A percentile compares a stretch with the other conserved stretches of the same genome.
Evolutionary conservation across 345 rosid species (phyloP).

Genomic region (rapeseed (Brassica napus)): DNA sequence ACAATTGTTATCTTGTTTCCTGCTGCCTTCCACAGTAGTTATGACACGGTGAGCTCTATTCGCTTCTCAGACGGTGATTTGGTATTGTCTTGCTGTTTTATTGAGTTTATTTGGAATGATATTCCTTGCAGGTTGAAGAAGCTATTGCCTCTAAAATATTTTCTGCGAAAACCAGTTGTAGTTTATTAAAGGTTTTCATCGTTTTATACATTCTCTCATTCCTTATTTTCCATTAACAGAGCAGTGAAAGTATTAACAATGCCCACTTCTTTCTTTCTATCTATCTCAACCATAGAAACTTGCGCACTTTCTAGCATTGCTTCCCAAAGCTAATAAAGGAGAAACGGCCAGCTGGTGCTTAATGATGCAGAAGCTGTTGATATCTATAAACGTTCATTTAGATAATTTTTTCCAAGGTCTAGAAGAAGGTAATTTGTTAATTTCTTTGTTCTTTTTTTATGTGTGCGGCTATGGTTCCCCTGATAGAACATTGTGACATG

Average conservation of each 20-base stretch:
- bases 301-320: constrained; percentile 72
- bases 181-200: constrained; percentile 59
- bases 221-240: constrained; percentile 5
- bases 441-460: constrained; percentile 1
- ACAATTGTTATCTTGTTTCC: constrained; percentile 60
- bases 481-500: constrained; percentile 12
- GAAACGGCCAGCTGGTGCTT: constrained; percentile 75
- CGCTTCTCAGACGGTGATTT: background rate
- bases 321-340: constrained; percentile 80
- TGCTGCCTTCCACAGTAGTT: constrained; percentile 58
- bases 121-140: constrained; percentile 64
- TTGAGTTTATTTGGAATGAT: constrained; percentile 4
- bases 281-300: constrained; percentile 53
- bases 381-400: constrained; percentile 57
- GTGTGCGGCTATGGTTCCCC: constrained; percentile 12
- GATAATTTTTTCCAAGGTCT: constrained; percentile 71
- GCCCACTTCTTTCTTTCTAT: constrained; percentile 12
- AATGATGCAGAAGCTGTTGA: constrained; percentile 69
- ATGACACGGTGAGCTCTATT: constrained; percentile 57
- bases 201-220: background rate
- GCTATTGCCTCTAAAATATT: constrained; percentile 64
- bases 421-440: constrained; percentile 66
- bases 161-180: constrained; percentile 56
- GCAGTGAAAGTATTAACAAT: constrained; percentile 18
- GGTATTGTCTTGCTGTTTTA: too few species aligned